Evolutionary conservation across 73 alveolate genomes (phyloP).

Genomic region (Uronychia setigera): DNA sequence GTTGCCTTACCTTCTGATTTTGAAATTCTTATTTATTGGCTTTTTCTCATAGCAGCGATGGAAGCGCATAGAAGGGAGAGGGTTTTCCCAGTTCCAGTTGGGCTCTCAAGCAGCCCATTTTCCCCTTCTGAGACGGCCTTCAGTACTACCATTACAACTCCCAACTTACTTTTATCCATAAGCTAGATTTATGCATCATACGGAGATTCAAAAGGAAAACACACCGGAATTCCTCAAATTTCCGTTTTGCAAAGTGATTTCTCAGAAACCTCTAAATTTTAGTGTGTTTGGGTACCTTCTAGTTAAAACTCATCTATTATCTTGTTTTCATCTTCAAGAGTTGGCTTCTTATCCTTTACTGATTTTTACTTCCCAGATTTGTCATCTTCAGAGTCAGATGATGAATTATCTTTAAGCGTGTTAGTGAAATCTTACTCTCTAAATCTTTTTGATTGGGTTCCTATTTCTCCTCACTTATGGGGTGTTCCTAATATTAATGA

Average conservation of each 20-base stretch:
- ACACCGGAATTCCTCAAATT: neutral
- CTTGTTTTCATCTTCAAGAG: neutral
- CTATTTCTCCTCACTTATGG: no score
- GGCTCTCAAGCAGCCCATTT: conserved; percentile 32
- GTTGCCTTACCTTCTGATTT: neutral
- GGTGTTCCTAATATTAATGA: no score
- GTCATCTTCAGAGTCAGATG: neutral
- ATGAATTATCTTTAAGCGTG: no score
- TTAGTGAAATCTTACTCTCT: no score
- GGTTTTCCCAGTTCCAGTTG: conserved; percentile 44
- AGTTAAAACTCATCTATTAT: neutral
- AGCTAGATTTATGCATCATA: neutral
- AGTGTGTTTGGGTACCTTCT: neutral
- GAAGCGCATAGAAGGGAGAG: conserved; percentile 16
- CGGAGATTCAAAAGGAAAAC: neutral
- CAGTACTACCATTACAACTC: neutral
- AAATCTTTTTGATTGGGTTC: no score
- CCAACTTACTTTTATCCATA: neutral
- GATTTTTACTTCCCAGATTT: neutral
- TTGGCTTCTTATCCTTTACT: neutral
- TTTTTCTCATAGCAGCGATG: conserved; percentile 4
- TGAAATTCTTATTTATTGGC: neutral
- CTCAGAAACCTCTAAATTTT: neutral
- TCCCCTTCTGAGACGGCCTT: conserved; percentile 4
- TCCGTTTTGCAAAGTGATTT: neutral